These are phyloP conservation scores for Phytophthora niederhauseri DNA, from an alignment of 352 stramenopile species.

Conservation along the genomic window DNA sequence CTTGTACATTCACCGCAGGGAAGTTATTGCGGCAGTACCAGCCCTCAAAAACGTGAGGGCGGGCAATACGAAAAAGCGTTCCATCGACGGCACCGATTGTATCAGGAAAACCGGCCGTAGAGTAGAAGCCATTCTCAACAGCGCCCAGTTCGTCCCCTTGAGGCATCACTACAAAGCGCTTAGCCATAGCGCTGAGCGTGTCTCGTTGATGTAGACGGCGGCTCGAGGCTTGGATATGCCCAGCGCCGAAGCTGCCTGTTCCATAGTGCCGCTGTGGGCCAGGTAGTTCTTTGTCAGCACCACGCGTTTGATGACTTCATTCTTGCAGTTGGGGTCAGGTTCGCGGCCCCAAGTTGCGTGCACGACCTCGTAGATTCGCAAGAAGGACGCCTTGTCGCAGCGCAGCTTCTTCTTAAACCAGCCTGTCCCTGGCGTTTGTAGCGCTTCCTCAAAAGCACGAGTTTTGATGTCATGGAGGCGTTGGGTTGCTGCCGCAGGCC, in stretches of 20 bases:
- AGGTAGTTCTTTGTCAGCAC: neutral
- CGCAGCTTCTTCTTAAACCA: slow-evolving; percentile 22
- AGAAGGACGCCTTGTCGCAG: slow-evolving; percentile 16
- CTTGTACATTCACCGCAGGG: neutral
- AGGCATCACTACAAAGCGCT: neutral
- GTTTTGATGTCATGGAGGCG: neutral
- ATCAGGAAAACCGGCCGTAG: slow-evolving; percentile 16
- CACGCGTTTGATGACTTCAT: neutral
- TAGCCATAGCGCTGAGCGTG: slow-evolving; percentile 11
- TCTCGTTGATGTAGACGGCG: slow-evolving; percentile 29
- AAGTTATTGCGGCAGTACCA: neutral
- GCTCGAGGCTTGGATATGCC: slow-evolving; percentile 17
- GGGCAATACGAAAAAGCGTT: slow-evolving; percentile 7
- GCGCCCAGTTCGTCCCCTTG: neutral
- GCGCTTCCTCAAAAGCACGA: neutral
- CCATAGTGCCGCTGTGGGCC: neutral
- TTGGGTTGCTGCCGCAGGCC: neutral
- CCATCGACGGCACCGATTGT: slow-evolving; percentile 18
- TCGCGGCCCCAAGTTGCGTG: neutral
- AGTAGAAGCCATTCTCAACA: slow-evolving; percentile 4
- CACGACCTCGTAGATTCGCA: slow-evolving; percentile 15
- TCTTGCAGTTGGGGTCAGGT: neutral
- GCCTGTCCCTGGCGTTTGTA: neutral
- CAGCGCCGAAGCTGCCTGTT: slow-evolving; percentile 1
- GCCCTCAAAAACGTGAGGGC: neutral